A percentile compares a stretch with the other conserved stretches of the same genome.
Evolutionary conservation across 2,329 filamentous ascomycete genomes (phyloP).

Genomic region (Alternaria panax): DNA sequence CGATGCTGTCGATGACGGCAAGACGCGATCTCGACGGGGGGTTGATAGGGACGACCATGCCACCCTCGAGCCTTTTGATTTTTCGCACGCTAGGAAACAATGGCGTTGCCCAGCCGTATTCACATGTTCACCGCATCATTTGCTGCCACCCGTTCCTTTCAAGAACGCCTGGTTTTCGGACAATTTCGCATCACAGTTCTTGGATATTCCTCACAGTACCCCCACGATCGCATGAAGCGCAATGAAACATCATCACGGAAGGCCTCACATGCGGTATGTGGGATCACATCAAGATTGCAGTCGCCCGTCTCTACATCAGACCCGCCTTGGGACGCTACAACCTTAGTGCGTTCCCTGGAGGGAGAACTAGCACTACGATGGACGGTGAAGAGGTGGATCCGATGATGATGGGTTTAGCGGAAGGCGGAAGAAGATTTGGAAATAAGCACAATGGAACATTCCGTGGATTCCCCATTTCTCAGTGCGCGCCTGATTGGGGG

Average conservation of each 20-base stretch:
- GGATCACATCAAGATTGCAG: slow-evolving; percentile 9
- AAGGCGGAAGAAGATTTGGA: slow-evolving; percentile 11
- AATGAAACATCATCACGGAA: slow-evolving; percentile 16
- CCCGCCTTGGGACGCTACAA: slow-evolving; percentile 10
- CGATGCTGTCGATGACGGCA: slow-evolving; percentile 11
- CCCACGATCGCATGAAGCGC: slow-evolving; percentile 15
- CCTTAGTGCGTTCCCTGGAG: background rate
- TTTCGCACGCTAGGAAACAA: slow-evolving; percentile 5
- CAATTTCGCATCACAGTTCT: slow-evolving; percentile 11
- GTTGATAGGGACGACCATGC: slow-evolving; percentile 16
- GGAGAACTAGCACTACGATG: background rate
- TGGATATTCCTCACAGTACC: background rate
- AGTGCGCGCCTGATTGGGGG: background rate
- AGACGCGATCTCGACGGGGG: slow-evolving; percentile 10
- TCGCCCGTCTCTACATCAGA: slow-evolving; percentile 1
- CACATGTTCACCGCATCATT: too few relatives aligned
- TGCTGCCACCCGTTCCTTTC: too few relatives aligned
- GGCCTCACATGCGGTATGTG: slow-evolving; percentile 9
- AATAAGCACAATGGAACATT: slow-evolving; percentile 17
- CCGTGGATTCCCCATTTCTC: slow-evolving; percentile 8
- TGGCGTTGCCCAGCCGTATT: background rate
- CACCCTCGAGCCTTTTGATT: background rate
- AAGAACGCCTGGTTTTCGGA: background rate
- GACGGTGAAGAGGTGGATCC: slow-evolving; percentile 15
- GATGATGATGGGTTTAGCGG: slow-evolving; percentile 2